Conservation (phyloP, 495 filamentous ascomycete genomes). For the Mycothermus thermophilus region DNA sequence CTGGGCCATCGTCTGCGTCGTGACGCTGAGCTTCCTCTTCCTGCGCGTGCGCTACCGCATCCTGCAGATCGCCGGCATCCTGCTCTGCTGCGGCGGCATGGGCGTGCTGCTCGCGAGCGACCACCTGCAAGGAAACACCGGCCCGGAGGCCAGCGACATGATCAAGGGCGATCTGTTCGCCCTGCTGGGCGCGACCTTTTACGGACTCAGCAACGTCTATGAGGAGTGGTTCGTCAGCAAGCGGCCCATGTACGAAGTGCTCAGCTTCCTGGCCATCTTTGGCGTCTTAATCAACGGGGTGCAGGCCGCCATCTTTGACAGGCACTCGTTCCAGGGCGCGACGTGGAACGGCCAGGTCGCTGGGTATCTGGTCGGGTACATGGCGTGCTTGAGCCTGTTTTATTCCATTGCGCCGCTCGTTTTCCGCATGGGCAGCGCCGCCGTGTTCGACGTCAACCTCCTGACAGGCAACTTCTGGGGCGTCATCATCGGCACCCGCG, state of each 20-base stretch:
- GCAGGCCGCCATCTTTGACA: slow-evolving; percentile 84
- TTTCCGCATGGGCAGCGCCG: slow-evolving; percentile 75
- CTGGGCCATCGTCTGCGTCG: slow-evolving; percentile 93
- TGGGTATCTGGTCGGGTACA: slow-evolving; percentile 80
- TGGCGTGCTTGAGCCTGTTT: slow-evolving; percentile 66
- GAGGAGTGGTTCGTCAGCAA: slow-evolving; percentile 90
- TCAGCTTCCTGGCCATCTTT: slow-evolving; percentile 81
- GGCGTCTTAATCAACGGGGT: slow-evolving; percentile 83
- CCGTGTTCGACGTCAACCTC: slow-evolving; percentile 92
- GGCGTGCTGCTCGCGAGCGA: slow-evolving; percentile 78
- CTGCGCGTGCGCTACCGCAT: slow-evolving; percentile 78
- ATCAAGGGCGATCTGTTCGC: slow-evolving; percentile 90
- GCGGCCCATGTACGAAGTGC: slow-evolving; percentile 80
- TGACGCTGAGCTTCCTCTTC: slow-evolving; percentile 67
- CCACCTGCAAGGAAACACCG: slow-evolving; percentile 59
- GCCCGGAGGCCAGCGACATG: slow-evolving; percentile 48
- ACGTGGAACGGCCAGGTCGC: slow-evolving; percentile 54
- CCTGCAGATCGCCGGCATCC: slow-evolving; percentile 70
- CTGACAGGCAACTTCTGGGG: slow-evolving; percentile 97
- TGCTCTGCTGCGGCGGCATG: slow-evolving; percentile 86
- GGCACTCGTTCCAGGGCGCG: slow-evolving; percentile 49
- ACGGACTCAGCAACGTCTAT: slow-evolving; percentile 77
- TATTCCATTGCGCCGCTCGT: slow-evolving; percentile 78
- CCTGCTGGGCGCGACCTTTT: slow-evolving; percentile 75
- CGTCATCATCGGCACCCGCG: slow-evolving; percentile 72